Base-by-base conservation (phyloP, 2,329 filamentous ascomycete genomes). In the Diplodia mutila region DNA sequence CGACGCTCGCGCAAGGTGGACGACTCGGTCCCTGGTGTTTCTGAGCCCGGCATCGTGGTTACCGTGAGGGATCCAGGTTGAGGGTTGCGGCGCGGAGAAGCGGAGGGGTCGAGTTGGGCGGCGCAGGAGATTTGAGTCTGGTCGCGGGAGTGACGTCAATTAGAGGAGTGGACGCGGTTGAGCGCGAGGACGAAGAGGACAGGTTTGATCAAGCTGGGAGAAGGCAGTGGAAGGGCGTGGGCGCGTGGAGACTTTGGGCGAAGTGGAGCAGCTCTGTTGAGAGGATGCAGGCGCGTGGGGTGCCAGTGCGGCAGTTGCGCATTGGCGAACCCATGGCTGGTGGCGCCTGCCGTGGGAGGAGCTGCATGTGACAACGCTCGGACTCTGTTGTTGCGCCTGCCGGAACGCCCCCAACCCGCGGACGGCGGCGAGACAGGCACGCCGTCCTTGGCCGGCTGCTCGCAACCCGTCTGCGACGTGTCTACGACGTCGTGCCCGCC, bases 21-120 rank as follows among this genome's bases (percentile, higher is more conserved):
- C 6, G 14, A 34, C 25, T 34, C 39, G 5, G 64, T 66, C n/a
- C 64, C 64, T 42, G 64, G 64, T 12, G 65, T 67, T 46, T 67
- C 65, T 23, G 65, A 61, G 55, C 65, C 65, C 37, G 65, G 65
- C 65, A 67, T 67, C 16, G 23, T 48, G 27, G 42, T 29, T 25
- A 14, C 12, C 46, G 32, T 21, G n/a, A 7, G n/a, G 8, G 6
- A n/a, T 48, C 64, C 64, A 66, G 64, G 21, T 1, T 51, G 42
- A 27, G 39, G n/a, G 39, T 27, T 18, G 64, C 27, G 21, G n/a
- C 4, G 21, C 29, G 39, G 64, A 51, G 29, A 51, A 37, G 37
- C 27, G 59, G 18, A 18, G 5, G 49, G 42, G 37, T 6, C 23
- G 63, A 23, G 21, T 3, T 21, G 23, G 27, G 51, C 12, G 39